phyloP scores from a whole-genome alignment of 2,329 filamentous ascomycete species.

The Cladophialophora bantiana region DNA sequence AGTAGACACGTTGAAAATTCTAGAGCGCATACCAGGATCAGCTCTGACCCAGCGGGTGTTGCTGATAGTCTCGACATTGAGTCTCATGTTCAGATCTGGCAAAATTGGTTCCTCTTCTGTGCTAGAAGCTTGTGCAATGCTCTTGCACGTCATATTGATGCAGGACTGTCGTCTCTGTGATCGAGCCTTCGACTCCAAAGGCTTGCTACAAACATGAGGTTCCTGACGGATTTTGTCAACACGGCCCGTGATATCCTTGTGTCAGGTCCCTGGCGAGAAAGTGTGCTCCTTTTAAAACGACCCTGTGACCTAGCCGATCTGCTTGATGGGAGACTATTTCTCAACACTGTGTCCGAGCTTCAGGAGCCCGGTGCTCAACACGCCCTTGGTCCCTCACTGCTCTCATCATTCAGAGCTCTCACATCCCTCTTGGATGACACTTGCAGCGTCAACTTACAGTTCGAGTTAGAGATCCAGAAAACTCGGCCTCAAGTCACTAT shows the following conservation, averaged over 20 bases:
- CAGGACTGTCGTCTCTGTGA: not conserved
- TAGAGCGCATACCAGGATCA: not conserved
- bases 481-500: not conserved
- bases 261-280: not conserved
- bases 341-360: not conserved
- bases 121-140: not conserved
- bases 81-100: not conserved
- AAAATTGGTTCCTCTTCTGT: not conserved
- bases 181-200: not conserved
- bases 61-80: not conserved
- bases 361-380: not conserved
- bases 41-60: not conserved
- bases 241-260: not conserved
- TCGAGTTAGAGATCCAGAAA: not conserved
- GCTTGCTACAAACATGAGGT: not conserved
- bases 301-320: not conserved
- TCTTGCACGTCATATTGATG: not conserved
- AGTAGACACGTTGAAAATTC: not conserved
- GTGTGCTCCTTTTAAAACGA: not conserved
- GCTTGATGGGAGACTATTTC: not conserved
- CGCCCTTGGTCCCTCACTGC: not conserved
- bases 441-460: not conserved
- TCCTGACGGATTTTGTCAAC: constrained; percentile 3
- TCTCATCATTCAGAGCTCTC: not conserved
- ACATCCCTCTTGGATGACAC: not conserved